phyloP scores from a whole-genome alignment of 202 grass and related monocot species.

The Hordeum pubiflorum region DNA sequence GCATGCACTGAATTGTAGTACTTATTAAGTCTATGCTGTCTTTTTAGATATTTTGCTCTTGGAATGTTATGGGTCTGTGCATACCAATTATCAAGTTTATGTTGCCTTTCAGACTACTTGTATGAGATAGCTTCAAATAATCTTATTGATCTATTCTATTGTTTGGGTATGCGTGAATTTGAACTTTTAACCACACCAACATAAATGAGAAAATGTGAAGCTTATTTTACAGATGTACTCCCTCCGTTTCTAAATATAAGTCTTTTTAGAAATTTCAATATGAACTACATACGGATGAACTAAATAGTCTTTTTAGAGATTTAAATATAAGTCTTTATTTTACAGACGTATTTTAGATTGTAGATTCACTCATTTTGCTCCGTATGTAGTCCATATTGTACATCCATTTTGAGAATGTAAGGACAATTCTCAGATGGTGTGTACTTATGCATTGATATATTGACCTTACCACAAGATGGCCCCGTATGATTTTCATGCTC shows the following conservation, averaged over 20 bases:
- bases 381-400: no score
- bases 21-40: not conserved
- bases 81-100: not conserved
- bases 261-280: no score
- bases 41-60: not conserved
- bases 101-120: not conserved
- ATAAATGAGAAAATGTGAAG: not conserved
- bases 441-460: constrained; percentile 1
- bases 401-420: not conserved
- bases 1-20: not conserved
- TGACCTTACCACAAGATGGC: not conserved
- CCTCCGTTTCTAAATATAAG: no score
- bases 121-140: constrained; percentile 3
- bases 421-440: not conserved
- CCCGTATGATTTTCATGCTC: constrained; percentile 8
- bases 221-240: not conserved
- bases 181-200: not conserved
- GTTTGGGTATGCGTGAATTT: not conserved
- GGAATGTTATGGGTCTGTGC: not conserved
- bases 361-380: no score
- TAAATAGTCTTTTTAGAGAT: no score
- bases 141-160: not conserved
- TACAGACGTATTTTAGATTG: no score
- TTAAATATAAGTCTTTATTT: no score
- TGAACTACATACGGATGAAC: no score